A percentile compares a stretch with the other conserved stretches of the same genome.
phyloP scores from a whole-genome alignment of 208 protist genomes.

The Trypanosoma cruzi region DNA sequence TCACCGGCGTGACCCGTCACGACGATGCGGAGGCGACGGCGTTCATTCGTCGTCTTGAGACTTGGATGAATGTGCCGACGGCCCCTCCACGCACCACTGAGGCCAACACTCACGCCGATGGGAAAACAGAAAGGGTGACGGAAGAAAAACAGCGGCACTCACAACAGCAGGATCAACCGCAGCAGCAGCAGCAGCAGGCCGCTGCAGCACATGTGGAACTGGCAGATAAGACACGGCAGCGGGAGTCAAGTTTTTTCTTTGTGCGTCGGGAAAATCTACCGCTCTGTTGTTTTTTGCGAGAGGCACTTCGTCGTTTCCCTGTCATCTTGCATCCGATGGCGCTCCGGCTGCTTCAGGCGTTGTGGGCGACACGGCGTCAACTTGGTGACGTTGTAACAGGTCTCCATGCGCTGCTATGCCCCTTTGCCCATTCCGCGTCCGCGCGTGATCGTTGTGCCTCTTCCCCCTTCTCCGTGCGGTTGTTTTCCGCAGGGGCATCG shows the following conservation, averaged over 20 bases:
- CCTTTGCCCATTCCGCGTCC: conserved; percentile 34
- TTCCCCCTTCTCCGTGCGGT: background rate
- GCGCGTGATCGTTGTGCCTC: background rate
- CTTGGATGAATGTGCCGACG: conserved; percentile 7
- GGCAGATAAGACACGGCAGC: conserved; percentile 27
- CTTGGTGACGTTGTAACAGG: conserved; percentile 50
- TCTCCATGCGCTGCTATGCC: conserved; percentile 55
- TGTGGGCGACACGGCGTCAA: conserved; percentile 64
- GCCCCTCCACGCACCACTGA: background rate
- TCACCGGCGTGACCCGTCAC: background rate
- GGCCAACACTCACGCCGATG: no score
- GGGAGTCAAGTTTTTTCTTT: conserved; percentile 55
- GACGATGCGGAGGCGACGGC: conserved; percentile 4
- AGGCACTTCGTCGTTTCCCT: conserved; percentile 64
- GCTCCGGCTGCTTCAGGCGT: conserved; percentile 50
- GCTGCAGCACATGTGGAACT: background rate
- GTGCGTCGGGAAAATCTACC: conserved; percentile 59
- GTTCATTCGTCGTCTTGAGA: conserved; percentile 18
- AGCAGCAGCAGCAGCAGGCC: conserved; percentile 1
- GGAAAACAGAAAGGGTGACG: background rate
- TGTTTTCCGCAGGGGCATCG: background rate
- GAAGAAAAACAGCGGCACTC: background rate
- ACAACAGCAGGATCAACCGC: no score
- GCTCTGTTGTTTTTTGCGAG: conserved; percentile 64
- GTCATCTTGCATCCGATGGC: conserved; percentile 40